Conservation (phyloP, 1,284 basidiomycete species). For the Cutaneotrichosporon spelunceum region DNA sequence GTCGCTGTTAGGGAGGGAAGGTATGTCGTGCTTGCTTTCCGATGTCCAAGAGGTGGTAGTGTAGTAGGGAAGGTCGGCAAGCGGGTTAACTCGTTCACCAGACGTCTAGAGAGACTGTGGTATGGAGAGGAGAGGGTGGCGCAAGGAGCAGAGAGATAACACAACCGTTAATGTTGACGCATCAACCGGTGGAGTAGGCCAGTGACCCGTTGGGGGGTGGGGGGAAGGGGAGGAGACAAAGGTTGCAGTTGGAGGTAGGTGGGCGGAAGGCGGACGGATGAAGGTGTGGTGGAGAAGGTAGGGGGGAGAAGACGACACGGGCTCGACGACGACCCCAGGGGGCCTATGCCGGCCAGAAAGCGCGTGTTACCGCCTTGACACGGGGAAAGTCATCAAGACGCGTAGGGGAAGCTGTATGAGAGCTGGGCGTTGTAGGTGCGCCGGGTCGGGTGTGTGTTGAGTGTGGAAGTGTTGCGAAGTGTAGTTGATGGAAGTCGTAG, state of each 20-base stretch:
- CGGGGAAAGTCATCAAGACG: constrained; percentile 20
- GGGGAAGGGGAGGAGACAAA: not conserved
- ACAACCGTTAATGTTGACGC: not conserved
- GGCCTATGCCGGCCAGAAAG: constrained; percentile 26
- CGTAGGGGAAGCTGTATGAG: not conserved
- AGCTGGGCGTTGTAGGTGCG: not conserved
- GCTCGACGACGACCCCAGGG: constrained; percentile 27
- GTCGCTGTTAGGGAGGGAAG: not conserved
- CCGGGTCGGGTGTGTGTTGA: not conserved
- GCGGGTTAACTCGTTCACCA: not conserved
- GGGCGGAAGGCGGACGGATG: not conserved
- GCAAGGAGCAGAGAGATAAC: not conserved
- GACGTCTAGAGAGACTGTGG: not conserved
- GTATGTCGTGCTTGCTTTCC: not conserved
- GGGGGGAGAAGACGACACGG: not conserved
- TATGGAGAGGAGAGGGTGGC: not conserved
- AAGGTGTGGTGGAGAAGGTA: not conserved
- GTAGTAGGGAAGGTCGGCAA: not conserved
- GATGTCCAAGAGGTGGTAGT: not conserved
- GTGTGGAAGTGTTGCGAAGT: not conserved
- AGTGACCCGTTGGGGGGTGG: too few species aligned
- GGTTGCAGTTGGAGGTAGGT: not conserved
- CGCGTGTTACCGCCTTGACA: constrained; percentile 20
- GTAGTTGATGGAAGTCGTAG: not conserved
- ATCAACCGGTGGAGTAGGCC: not conserved